Evolutionary conservation across 2,329 filamentous ascomycete species (phyloP).

Genomic region (Thielaviopsis populi): DNA sequence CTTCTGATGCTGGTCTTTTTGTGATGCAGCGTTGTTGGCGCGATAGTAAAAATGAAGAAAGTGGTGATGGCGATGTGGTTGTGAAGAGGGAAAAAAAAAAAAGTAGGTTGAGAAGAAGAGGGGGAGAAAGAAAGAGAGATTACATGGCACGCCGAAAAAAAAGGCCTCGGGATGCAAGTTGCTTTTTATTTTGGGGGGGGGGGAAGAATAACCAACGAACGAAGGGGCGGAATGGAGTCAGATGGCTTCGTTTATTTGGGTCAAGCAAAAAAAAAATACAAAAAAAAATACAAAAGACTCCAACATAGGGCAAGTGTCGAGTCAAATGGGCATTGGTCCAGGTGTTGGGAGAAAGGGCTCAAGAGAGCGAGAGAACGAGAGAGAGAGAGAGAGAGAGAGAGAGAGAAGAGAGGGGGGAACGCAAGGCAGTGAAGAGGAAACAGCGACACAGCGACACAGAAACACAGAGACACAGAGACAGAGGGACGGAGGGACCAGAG

Average conservation of each 20-base stretch:
- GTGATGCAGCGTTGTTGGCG: constrained; percentile 4
- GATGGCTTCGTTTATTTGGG: constrained; percentile 6
- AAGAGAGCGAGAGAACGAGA: neutral
- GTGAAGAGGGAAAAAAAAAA: constrained; percentile 5
- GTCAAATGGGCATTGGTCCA: neutral
- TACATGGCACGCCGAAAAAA: constrained; percentile 1
- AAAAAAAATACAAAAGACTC: neutral
- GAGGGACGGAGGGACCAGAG: neutral
- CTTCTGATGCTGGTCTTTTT: constrained; percentile 6
- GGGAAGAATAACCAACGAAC: constrained; percentile 3
- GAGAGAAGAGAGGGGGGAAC: neutral
- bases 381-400: neutral
- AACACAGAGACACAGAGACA: too few relatives aligned
- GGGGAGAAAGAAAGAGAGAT: constrained; percentile 8
- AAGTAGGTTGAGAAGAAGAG: constrained; percentile 7
- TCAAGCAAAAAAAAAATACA: constrained; percentile 1
- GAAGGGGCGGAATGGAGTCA: constrained; percentile 20
- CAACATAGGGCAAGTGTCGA: neutral
- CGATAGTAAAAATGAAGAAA: constrained; percentile 11
- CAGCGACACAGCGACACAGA: neutral
- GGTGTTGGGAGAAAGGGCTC: neutral
- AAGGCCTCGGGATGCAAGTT: constrained; percentile 13
- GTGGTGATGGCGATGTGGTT: constrained; percentile 3
- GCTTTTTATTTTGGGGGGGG: constrained; percentile 5
- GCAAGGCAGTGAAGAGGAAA: neutral